Conservation (phyloP, 2,329 filamentous ascomycete genomes). For the Diplodia scrobiculata region DNA sequence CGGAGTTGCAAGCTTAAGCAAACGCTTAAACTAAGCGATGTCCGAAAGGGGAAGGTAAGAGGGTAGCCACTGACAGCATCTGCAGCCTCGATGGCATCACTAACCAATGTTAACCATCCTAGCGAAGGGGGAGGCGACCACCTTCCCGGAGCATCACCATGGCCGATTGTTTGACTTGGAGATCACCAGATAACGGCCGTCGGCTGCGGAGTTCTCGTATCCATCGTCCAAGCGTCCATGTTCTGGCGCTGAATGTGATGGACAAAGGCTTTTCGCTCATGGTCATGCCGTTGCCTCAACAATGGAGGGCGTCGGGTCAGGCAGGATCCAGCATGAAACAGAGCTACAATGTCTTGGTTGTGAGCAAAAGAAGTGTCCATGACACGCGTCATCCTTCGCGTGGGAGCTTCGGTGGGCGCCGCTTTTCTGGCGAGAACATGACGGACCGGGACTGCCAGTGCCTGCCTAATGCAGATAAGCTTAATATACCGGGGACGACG, state of each 20-base stretch:
- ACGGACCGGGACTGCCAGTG: not conserved
- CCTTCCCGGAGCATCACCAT: conserved; percentile 18
- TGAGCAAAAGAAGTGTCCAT: not conserved
- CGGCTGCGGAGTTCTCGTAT: conserved; percentile 9
- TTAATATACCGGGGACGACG: not conserved
- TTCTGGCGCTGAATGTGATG: not conserved
- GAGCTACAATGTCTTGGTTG: not conserved
- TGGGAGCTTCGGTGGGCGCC: not conserved
- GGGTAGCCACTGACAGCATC: not conserved
- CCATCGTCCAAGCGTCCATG: not conserved
- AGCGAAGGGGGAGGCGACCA: not conserved
- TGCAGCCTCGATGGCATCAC: conserved; percentile 15
- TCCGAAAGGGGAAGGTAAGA: not conserved
- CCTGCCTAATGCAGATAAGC: conserved; percentile 23
- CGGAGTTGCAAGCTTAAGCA: conserved; percentile 13
- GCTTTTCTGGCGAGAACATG: not conserved
- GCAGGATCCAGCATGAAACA: no score
- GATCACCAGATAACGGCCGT: conserved; percentile 2
- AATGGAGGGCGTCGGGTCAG: not conserved
- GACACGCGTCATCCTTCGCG: not conserved
- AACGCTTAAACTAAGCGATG: conserved; percentile 4
- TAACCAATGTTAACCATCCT: no score
- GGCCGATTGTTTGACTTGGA: conserved; percentile 10
- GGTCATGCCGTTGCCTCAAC: not conserved
- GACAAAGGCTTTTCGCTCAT: not conserved